A percentile compares a stretch with the other conserved stretches of the same genome.
phyloP scores from a whole-genome alignment of 345 rosid genomes.

The Salix suchowensis region DNA sequence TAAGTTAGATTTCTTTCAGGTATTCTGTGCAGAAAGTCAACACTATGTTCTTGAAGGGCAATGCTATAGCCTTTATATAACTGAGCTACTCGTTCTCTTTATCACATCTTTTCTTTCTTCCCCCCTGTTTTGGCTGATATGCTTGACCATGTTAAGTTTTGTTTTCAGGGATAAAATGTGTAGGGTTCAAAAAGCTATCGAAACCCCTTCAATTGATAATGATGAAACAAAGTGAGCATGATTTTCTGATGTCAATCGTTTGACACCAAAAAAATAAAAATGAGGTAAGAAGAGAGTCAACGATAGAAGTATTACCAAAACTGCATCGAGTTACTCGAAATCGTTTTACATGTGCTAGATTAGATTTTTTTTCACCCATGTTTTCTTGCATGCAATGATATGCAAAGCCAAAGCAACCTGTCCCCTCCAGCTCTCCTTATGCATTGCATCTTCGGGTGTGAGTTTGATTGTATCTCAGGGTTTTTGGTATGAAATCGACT shows the following conservation, averaged over 20 bases:
- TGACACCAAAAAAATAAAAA: background rate
- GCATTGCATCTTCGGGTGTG: background rate
- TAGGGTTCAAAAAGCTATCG: conserved; percentile 6
- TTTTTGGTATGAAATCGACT: no score
- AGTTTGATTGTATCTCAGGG: background rate
- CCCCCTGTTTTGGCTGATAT: background rate
- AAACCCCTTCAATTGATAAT: background rate
- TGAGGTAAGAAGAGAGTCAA: conserved; percentile 3
- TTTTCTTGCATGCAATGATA: background rate
- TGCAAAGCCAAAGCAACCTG: background rate
- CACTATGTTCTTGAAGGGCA: background rate
- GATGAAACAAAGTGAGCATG: background rate
- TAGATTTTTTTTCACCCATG: background rate
- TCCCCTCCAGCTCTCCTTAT: background rate
- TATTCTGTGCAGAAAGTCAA: background rate
- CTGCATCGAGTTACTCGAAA: background rate
- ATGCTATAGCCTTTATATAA: background rate
- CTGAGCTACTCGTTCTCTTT: background rate
- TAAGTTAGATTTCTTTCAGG: background rate
- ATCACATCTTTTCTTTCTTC: background rate
- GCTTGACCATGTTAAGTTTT: background rate
- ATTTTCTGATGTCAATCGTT: background rate
- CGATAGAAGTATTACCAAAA: background rate
- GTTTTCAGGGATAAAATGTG: conserved; percentile 15
- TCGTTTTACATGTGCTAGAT: background rate